Evolutionary conservation across 305 asterid genomes (phyloP).

Genomic region (Rubia peregrina): DNA sequence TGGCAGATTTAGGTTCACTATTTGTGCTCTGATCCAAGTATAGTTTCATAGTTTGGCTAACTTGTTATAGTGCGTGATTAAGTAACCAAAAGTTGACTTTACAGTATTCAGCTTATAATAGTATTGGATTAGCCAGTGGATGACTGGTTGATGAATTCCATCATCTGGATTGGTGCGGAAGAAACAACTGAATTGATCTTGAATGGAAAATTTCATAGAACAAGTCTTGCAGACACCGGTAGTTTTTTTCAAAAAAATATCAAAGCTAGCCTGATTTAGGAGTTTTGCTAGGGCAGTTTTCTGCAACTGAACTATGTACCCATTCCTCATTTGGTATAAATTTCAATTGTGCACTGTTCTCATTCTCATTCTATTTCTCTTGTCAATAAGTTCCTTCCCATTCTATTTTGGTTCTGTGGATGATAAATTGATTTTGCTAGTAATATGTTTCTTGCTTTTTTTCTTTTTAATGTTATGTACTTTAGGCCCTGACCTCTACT

Average conservation of each 20-base stretch:
- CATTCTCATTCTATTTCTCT: neutral
- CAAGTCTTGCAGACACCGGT: too few species aligned
- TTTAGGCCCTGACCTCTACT: conserved; percentile 80
- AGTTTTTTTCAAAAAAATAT: too few species aligned
- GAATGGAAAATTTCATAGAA: too few species aligned
- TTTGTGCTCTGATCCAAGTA: neutral
- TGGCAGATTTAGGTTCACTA: neutral
- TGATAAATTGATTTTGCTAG: neutral
- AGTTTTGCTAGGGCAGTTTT: neutral
- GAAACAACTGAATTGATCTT: too few species aligned
- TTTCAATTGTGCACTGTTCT: neutral
- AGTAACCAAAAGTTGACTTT: neutral
- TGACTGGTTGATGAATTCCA: too few species aligned
- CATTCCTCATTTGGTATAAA: neutral
- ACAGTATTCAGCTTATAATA: too few species aligned
- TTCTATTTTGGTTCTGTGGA: neutral
- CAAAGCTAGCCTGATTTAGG: neutral
- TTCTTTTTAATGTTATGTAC: conserved; percentile 2
- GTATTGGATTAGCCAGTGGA: neutral
- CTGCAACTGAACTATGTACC: neutral
- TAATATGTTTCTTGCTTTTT: neutral
- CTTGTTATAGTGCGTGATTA: neutral
- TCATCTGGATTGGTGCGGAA: too few species aligned
- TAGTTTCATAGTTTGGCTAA: neutral
- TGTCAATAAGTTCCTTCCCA: neutral